phyloP scores from a whole-genome alignment of 2,329 filamentous ascomycete genomes.

The Xylariaceae sp. region DNA sequence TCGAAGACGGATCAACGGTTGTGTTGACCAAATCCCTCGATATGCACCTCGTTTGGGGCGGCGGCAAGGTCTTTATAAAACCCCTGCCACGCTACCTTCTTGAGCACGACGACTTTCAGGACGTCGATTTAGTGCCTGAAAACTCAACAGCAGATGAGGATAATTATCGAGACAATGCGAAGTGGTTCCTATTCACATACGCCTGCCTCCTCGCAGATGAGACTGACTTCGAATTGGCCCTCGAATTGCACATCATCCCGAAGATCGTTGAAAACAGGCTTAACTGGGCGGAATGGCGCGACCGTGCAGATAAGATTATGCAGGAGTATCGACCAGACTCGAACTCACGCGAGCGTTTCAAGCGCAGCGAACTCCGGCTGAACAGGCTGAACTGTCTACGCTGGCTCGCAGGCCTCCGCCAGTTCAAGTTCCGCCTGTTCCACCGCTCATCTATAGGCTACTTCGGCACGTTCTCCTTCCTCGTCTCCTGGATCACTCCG shows the following conservation, averaged over 20 bases:
- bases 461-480: background rate
- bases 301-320: background rate
- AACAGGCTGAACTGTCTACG: background rate
- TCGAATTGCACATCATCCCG: background rate
- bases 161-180: background rate
- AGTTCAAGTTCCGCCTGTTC: background rate
- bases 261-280: background rate
- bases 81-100: constrained; percentile 4
- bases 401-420: background rate
- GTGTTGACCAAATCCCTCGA: background rate
- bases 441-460: background rate
- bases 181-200: background rate
- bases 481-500: constrained; percentile 28
- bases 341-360: background rate
- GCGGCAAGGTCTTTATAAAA: constrained; percentile 1
- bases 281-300: constrained; percentile 1
- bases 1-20: background rate
- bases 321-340: background rate
- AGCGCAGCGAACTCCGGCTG: background rate
- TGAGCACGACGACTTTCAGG: constrained; percentile 1
- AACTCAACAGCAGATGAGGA: background rate
- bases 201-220: background rate
- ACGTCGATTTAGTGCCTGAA: background rate
- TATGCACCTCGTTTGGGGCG: constrained; percentile 3
- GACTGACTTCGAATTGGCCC: background rate